phyloP scores from a whole-genome alignment of 257 asterid species.

The Petunia secreta region DNA sequence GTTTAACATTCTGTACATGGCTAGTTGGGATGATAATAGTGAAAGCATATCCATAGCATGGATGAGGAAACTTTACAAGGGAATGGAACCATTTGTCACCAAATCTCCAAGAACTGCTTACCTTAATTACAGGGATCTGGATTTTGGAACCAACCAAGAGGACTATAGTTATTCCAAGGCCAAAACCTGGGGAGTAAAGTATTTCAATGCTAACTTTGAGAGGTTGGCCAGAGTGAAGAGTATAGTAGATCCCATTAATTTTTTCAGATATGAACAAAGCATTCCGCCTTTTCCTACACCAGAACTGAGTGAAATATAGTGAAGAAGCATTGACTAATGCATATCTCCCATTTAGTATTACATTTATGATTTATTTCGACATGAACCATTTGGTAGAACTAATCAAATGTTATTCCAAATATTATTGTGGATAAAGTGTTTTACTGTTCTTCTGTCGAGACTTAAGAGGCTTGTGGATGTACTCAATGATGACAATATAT shows the following conservation, averaged over 20 bases:
- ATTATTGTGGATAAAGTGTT: too few relatives aligned
- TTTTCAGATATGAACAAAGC: conserved; percentile 36
- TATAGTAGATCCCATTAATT: conserved; percentile 32
- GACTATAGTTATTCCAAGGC: conserved; percentile 26
- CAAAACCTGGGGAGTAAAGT: conserved; percentile 31
- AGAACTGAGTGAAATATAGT: too few relatives aligned
- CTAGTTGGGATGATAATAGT: conserved; percentile 31
- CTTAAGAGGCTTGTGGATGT: too few relatives aligned
- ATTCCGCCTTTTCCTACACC: conserved; percentile 18
- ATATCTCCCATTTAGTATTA: too few relatives aligned
- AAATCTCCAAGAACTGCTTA: conserved; percentile 31
- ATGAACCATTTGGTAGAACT: too few relatives aligned
- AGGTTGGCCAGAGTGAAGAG: conserved; percentile 32
- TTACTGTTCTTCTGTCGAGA: too few relatives aligned
- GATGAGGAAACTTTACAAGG: conserved; percentile 18
- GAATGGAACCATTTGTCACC: conserved; percentile 34
- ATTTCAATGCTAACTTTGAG: conserved; percentile 29
- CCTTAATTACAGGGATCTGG: conserved; percentile 38
- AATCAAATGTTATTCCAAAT: too few relatives aligned
- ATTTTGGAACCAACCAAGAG: conserved; percentile 27
- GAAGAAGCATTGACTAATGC: too few relatives aligned
- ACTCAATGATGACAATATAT: too few relatives aligned
- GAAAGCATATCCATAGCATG: neutral
- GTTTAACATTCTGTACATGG: conserved; percentile 31
- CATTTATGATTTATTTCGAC: too few relatives aligned